Evolutionary conservation across 176 grass and related monocot species (phyloP).

Genomic region (Avena atlantica): DNA sequence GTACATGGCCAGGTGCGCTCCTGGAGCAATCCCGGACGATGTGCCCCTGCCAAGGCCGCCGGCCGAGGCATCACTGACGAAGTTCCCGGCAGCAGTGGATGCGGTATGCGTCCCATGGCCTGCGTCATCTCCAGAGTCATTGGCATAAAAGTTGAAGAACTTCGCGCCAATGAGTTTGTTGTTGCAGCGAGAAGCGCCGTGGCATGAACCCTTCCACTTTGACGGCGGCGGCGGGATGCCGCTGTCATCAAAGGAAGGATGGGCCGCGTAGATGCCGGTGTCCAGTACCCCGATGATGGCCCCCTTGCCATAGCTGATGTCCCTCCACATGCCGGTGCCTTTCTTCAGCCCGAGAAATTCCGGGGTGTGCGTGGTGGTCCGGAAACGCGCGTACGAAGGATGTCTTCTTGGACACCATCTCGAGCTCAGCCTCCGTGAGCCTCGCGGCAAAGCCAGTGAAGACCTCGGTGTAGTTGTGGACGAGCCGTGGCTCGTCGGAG

Average conservation of each 20-base stretch:
- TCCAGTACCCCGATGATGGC: slow-evolving; percentile 58
- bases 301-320: slow-evolving; percentile 44
- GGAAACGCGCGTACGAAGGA: slow-evolving; percentile 54
- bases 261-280: slow-evolving; percentile 51
- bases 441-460: slow-evolving; percentile 50
- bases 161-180: slow-evolving; percentile 59
- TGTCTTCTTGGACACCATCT: slow-evolving; percentile 24
- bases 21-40: slow-evolving; percentile 49
- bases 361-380: slow-evolving; percentile 58
- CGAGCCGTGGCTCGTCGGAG: neutral
- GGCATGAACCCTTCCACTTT: slow-evolving; percentile 57
- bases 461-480: slow-evolving; percentile 51
- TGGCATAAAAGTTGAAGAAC: neutral
- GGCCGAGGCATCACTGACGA: slow-evolving; percentile 34
- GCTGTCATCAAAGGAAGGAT: slow-evolving; percentile 51
- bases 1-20: slow-evolving; percentile 65
- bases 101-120: slow-evolving; percentile 63
- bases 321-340: slow-evolving; percentile 43
- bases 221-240: slow-evolving; percentile 60
- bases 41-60: slow-evolving; percentile 37
- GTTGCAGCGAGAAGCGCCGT: slow-evolving; percentile 43
- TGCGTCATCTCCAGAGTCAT: slow-evolving; percentile 11
- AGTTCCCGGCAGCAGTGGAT: slow-evolving; percentile 52
- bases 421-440: slow-evolving; percentile 43
- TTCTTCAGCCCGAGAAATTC: slow-evolving; percentile 39